A percentile compares a stretch with the other conserved stretches of the same genome.
phyloP scores from a whole-genome alignment of 2,329 filamentous ascomycete species.

The Thermoascus crustaceus region DNA sequence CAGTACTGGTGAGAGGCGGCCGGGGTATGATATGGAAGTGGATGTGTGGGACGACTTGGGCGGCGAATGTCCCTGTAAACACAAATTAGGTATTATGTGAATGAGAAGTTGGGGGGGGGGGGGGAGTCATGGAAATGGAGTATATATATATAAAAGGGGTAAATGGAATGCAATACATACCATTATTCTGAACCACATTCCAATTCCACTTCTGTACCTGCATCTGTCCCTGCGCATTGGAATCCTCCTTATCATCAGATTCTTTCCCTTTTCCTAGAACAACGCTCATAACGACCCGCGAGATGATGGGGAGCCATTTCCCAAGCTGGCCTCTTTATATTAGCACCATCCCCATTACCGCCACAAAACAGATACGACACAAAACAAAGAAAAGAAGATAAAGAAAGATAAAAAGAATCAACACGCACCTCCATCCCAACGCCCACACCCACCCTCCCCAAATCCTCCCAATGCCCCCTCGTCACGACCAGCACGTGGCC shows the following conservation, averaged over 20 bases:
- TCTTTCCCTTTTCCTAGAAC: slow-evolving; percentile 45
- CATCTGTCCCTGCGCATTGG: no score
- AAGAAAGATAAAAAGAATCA: slow-evolving; percentile 22
- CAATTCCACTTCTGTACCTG: no score
- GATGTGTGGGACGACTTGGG: slow-evolving; percentile 86
- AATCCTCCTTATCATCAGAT: no score
- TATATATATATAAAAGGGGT: slow-evolving; percentile 2
- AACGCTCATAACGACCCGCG: slow-evolving; percentile 65
- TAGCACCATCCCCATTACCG: not conserved
- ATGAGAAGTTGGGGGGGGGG: not conserved
- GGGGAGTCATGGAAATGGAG: not conserved
- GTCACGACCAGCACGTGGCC: slow-evolving; percentile 81
- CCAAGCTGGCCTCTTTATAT: slow-evolving; percentile 31
- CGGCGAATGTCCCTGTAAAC: slow-evolving; percentile 70
- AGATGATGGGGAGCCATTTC: slow-evolving; percentile 41
- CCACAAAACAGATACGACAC: not conserved
- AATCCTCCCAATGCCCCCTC: slow-evolving; percentile 66
- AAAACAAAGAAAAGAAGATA: slow-evolving; percentile 1
- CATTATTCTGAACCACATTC: slow-evolving; percentile 97
- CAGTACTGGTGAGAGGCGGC: slow-evolving; percentile 39
- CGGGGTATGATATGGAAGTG: slow-evolving; percentile 93
- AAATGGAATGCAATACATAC: slow-evolving; percentile 27
- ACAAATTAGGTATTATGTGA: no score
- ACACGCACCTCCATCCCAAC: slow-evolving; percentile 61
- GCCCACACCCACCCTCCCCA: slow-evolving; percentile 57